Percentiles rank a stretch among this genome's conserved stretches.
Conservation (phyloP, 768 basidiomycete genomes). For the Termitomyces sp. region DNA sequence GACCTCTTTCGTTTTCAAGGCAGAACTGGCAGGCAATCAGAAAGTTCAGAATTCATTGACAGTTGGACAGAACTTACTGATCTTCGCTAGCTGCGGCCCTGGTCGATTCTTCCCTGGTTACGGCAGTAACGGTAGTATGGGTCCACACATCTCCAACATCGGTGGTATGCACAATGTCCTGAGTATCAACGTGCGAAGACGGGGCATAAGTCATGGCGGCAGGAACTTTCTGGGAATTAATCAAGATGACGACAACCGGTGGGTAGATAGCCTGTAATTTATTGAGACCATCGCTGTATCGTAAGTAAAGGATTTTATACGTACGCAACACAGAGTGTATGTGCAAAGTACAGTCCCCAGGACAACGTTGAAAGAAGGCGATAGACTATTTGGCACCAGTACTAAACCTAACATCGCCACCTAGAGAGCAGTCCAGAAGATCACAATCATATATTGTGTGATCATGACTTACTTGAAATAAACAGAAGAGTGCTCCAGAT, state of each 20-base stretch:
- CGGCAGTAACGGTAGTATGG: background rate
- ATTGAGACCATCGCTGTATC: background rate
- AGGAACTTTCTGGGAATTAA: background rate
- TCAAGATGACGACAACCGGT: background rate
- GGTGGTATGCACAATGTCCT: background rate
- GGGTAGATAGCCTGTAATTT: conserved; percentile 2
- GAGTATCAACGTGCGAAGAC: background rate
- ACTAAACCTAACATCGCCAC: background rate
- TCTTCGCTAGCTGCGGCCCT: background rate
- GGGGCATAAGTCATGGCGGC: background rate
- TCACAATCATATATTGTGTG: background rate
- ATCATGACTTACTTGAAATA: background rate
- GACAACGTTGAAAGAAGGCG: background rate
- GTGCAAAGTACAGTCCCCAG: conserved; percentile 3
- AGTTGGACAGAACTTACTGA: background rate
- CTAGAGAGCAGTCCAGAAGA: background rate
- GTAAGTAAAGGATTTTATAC: background rate
- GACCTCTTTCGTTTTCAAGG: no score
- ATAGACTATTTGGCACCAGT: background rate
- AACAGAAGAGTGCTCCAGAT: background rate
- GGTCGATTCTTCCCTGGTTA: no score
- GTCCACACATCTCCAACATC: background rate
- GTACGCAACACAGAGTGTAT: conserved; percentile 3
- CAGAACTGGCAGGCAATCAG: no score
- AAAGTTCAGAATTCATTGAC: no score